Evolutionary conservation across 2,329 filamentous ascomycete species (phyloP), one percentile per base, ranked within the genome.

Genomic region (Xylogone sp.): DNA sequence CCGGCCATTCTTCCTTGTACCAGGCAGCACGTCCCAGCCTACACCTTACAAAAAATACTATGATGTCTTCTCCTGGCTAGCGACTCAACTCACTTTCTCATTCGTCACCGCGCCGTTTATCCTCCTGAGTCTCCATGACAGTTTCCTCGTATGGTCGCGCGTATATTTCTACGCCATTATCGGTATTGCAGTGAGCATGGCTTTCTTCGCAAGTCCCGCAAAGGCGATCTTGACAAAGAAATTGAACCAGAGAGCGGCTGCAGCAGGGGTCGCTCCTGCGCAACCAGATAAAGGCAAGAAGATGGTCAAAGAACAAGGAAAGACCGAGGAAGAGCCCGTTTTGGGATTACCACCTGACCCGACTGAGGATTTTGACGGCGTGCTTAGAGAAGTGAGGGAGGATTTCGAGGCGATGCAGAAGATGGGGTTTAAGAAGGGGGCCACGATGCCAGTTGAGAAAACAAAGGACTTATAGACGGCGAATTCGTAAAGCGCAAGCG

Each of bases 1-100:
- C 53, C 90, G 94, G 1, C 94, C 94, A 20, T 93, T 99, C 73
- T 97, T 99, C 77, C 75, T 97, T 45, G 84, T 91, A 49, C 81
- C 90, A 1, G 34, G 34, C 34, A 81, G 88, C 56, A 88, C 88
- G 31, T 83, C 78, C 56, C 78, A 78, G 49, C 83, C 88, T 1
- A 84, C 84, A 0, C 74, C 83, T 0, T 76, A 76, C 62, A 99
- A 99, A 70, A 82, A 77, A 55, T 93, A 90, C 72, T 99, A 99
- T 71, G 94, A 99, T 64, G 64, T 90, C 46, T 75, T 83, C 55
- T 89, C 87, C 52, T 89, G 82, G 70, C 48, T 96, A 21, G 76
- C 82, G 12, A 96, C 92, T 0, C 92, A 96, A 67, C 66, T 86
- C n/a, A 82, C 83, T 2, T 91, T 97, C 69, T 86, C 86, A 45